Percentiles rank a stretch among this genome's conserved stretches.
Evolutionary conservation across 2,329 filamentous ascomycete genomes (phyloP).

Genomic region (Neoascochyta sp.): DNA sequence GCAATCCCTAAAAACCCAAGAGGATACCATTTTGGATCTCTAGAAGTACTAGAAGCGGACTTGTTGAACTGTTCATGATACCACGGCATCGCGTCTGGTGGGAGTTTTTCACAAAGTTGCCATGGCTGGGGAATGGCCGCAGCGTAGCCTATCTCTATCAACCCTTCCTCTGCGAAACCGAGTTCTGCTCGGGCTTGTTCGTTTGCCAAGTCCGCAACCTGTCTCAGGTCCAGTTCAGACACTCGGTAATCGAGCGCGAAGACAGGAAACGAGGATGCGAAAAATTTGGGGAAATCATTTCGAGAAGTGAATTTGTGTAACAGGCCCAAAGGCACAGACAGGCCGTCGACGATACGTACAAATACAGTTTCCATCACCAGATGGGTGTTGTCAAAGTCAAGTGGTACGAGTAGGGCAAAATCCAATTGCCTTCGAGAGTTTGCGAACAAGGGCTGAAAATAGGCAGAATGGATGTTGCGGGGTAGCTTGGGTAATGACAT

Average conservation of each 20-base stretch:
- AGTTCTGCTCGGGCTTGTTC: not conserved
- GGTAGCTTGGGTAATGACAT: no score
- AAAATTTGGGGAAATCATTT: not conserved
- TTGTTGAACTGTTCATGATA: not conserved
- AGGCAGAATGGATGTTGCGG: no score
- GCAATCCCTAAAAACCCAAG: not conserved
- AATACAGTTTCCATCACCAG: no score
- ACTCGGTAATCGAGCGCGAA: not conserved
- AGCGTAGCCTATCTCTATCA: not conserved
- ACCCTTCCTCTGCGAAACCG: not conserved
- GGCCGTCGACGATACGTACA: no score
- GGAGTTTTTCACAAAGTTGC: not conserved
- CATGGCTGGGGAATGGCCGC: not conserved
- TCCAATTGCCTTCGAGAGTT: no score
- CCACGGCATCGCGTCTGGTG: not conserved
- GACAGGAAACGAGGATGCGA: not conserved
- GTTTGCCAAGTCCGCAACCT: not conserved
- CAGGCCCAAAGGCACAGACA: not conserved
- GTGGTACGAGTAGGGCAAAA: no score
- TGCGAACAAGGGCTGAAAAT: no score
- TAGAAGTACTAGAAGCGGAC: not conserved
- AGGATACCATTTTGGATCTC: not conserved
- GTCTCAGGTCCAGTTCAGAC: not conserved
- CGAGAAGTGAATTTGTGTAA: not conserved
- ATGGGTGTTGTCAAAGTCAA: no score